Percentiles rank a stretch among this genome's conserved stretches.
Evolutionary conservation across 108 stramenopile species (phyloP).

Genomic region (Nitzschia sp.): DNA sequence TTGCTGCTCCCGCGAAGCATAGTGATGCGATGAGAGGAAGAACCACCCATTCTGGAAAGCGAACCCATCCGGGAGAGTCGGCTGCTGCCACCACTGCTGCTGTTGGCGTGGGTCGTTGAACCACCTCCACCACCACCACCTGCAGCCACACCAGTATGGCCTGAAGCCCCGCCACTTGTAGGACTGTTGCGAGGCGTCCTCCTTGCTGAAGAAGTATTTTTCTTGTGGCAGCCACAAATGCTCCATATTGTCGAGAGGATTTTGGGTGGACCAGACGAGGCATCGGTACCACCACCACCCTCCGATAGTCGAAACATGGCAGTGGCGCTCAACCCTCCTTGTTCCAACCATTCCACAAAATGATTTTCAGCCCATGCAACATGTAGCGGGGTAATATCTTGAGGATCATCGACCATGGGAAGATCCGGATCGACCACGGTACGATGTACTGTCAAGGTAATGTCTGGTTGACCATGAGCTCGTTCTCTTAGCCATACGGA

Average conservation of each 20-base stretch:
- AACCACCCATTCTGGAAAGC: too few relatives aligned
- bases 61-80: too few relatives aligned
- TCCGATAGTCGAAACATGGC: background rate
- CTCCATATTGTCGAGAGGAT: background rate
- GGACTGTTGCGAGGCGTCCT: background rate
- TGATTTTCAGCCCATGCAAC: constrained; percentile 32
- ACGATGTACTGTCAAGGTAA: constrained; percentile 19
- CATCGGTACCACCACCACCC: background rate
- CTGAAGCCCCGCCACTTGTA: background rate
- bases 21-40: background rate
- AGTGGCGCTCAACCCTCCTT: constrained; percentile 20
- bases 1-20: too few relatives aligned
- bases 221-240: background rate
- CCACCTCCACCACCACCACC: background rate
- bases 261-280: background rate
- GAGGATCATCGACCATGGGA: background rate
- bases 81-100: too few relatives aligned
- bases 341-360: constrained; percentile 9
- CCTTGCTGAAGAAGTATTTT: background rate
- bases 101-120: too few relatives aligned
- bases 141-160: background rate
- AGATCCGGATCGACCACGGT: constrained; percentile 26
- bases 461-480: constrained; percentile 24
- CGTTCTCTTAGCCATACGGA: constrained; percentile 17
- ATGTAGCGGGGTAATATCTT: constrained; percentile 29